These are phyloP conservation scores for Penicillium desertorum DNA, from an alignment of 495 filamentous ascomycete genomes.

Conservation along the genomic window DNA sequence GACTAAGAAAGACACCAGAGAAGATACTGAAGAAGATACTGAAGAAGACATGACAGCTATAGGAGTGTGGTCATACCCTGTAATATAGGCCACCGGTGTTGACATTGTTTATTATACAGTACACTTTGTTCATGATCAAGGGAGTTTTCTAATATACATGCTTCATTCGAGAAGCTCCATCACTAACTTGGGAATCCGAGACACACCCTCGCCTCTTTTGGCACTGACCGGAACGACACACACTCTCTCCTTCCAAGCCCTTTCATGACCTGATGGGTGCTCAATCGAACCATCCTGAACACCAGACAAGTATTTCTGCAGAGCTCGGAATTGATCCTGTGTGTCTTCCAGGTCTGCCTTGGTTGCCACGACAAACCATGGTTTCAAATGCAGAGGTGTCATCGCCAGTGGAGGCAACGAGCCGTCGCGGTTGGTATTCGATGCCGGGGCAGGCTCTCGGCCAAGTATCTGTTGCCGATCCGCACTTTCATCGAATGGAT, in stretches of 20 bases:
- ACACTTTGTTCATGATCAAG: conserved; percentile 11
- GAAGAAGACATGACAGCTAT: too few relatives aligned
- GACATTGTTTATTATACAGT: conserved; percentile 9
- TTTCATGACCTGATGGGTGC: conserved; percentile 69
- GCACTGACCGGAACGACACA: conserved; percentile 83
- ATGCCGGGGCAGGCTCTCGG: conserved; percentile 22
- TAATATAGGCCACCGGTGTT: too few relatives aligned
- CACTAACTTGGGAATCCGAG: conserved; percentile 73
- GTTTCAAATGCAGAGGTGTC: conserved; percentile 77
- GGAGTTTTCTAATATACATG: conserved; percentile 25
- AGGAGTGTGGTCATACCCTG: too few relatives aligned
- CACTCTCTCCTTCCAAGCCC: conserved; percentile 65
- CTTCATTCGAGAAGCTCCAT: conserved; percentile 64
- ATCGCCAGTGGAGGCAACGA: conserved; percentile 38
- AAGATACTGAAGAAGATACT: too few relatives aligned
- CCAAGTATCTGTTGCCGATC: conserved; percentile 15
- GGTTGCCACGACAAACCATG: conserved; percentile 96
- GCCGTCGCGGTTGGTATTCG: conserved; percentile 14
- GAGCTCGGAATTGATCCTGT: conserved; percentile 66
- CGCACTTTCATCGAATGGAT: conserved; percentile 26
- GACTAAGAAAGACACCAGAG: too few relatives aligned
- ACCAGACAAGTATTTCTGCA: conserved; percentile 66
- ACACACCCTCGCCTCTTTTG: conserved; percentile 78
- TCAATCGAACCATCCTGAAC: conserved; percentile 56
- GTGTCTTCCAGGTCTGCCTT: conserved; percentile 86